These are phyloP conservation scores for Fusarium pseudoanthophilum DNA, from an alignment of 2,329 filamentous ascomycete genomes.

Conservation along the genomic window DNA sequence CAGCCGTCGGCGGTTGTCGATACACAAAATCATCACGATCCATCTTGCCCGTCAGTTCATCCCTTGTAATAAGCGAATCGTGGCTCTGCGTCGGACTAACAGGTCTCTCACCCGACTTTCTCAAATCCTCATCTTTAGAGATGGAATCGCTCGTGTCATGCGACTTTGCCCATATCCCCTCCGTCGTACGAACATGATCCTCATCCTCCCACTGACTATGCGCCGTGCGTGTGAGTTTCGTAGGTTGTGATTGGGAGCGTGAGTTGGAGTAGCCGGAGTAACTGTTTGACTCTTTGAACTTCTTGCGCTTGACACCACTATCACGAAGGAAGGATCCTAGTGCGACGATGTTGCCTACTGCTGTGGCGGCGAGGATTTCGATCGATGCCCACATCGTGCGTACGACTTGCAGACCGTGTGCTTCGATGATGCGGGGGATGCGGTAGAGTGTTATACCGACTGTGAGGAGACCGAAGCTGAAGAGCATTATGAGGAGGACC, in stretches of 20 bases:
- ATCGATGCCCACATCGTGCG: conserved; percentile 87
- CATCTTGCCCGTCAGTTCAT: conserved; percentile 31
- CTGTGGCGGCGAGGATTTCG: conserved; percentile 86
- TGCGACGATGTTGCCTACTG: conserved; percentile 85
- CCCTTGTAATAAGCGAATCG: conserved; percentile 43
- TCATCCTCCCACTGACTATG: conserved; percentile 44
- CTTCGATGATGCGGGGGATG: conserved; percentile 75
- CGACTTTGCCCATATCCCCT: conserved; percentile 41
- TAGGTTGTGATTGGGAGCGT: conserved; percentile 38
- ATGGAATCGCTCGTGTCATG: conserved; percentile 35
- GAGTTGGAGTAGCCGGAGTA: conserved; percentile 44
- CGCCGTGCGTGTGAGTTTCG: conserved; percentile 33
- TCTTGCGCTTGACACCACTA: conserved; percentile 84
- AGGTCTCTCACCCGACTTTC: conserved; percentile 29
- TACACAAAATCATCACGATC: conserved; percentile 20
- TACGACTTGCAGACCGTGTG: conserved; percentile 78
- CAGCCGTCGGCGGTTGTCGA: conserved; percentile 21
- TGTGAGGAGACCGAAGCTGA: conserved; percentile 79
- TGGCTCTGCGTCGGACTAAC: conserved; percentile 45
- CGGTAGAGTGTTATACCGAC: conserved; percentile 82
- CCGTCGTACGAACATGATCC: conserved; percentile 34
- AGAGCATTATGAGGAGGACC: conserved; percentile 78
- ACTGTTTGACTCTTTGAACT: conserved; percentile 71
- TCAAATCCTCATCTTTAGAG: conserved; percentile 29
- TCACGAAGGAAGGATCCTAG: conserved; percentile 91